These are phyloP conservation scores for Capsella rubella DNA, from an alignment of 441 rosid genomes.

Conservation along the genomic window DNA sequence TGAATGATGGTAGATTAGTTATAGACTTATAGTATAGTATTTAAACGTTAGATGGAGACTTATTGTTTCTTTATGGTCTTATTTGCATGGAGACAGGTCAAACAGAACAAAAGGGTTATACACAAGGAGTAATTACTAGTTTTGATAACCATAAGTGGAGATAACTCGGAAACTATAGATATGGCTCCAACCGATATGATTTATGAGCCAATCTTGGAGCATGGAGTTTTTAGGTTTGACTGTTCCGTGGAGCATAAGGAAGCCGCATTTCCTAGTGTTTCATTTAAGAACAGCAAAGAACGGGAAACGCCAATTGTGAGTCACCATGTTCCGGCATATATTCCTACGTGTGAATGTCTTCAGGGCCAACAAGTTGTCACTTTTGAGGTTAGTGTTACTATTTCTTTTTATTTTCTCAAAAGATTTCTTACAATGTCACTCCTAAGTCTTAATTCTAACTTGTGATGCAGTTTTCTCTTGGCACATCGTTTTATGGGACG, in stretches of 20 bases:
- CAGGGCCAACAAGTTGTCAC: conserved; percentile 69
- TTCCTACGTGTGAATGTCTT: conserved; percentile 55
- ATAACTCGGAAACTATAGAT: conserved; percentile 45
- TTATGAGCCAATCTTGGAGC: conserved; percentile 74
- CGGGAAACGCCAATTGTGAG: conserved; percentile 61
- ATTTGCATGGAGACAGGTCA: conserved; percentile 29
- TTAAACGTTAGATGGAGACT: conserved; percentile 6
- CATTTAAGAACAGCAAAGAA: conserved; percentile 61
- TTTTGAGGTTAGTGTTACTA: conserved; percentile 61
- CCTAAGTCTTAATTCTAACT: conserved; percentile 9
- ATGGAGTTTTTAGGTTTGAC: conserved; percentile 83
- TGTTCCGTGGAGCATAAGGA: conserved; percentile 62
- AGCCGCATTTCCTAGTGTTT: conserved; percentile 73
- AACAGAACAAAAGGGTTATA: conserved; percentile 19
- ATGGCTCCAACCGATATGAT: conserved; percentile 60
- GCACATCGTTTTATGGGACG: conserved; percentile 91
- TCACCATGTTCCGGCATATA: conserved; percentile 56
- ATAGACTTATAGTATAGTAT: too few relatives aligned
- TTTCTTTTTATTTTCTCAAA: not conserved
- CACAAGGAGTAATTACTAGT: conserved; percentile 29
- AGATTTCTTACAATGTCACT: too few relatives aligned
- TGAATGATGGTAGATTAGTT: too few relatives aligned
- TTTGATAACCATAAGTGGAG: conserved; percentile 54
- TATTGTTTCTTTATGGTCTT: conserved; percentile 7
- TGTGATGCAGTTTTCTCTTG: conserved; percentile 69